Evolutionary conservation across 495 filamentous ascomycete genomes (phyloP).

Genomic region (Xylaria sp.): DNA sequence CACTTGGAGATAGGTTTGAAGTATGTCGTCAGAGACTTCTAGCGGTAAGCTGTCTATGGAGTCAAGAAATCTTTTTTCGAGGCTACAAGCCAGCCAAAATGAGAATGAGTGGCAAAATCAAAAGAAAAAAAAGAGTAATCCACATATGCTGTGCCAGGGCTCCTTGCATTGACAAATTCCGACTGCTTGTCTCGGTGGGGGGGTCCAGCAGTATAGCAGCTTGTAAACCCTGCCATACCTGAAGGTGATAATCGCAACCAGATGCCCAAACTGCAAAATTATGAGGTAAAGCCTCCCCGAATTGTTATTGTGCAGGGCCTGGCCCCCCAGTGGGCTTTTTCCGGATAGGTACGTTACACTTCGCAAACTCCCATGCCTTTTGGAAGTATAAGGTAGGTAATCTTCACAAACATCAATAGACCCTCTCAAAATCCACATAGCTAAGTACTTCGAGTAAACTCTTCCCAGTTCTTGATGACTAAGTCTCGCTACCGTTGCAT

Average conservation of each 20-base stretch:
- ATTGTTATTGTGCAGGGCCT: neutral
- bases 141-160: constrained; percentile 3
- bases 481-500: neutral
- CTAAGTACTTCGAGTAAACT: neutral
- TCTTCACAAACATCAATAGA: neutral
- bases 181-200: neutral
- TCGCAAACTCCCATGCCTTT: constrained; percentile 12
- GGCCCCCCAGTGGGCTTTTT: neutral
- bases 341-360: neutral
- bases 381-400: neutral
- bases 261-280: neutral
- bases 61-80: neutral
- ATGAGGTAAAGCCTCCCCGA: neutral
- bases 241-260: neutral
- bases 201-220: neutral
- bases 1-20: neutral
- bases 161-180: constrained; percentile 4
- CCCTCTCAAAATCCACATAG: neutral
- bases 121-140: constrained; percentile 2
- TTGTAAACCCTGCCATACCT: neutral
- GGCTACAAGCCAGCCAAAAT: neutral
- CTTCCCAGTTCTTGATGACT: neutral
- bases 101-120: constrained; percentile 13
- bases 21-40: constrained; percentile 5
- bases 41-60: neutral